These are phyloP conservation scores for Pogostemon cablin DNA, from an alignment of 257 asterid species.

Conservation along the genomic window DNA sequence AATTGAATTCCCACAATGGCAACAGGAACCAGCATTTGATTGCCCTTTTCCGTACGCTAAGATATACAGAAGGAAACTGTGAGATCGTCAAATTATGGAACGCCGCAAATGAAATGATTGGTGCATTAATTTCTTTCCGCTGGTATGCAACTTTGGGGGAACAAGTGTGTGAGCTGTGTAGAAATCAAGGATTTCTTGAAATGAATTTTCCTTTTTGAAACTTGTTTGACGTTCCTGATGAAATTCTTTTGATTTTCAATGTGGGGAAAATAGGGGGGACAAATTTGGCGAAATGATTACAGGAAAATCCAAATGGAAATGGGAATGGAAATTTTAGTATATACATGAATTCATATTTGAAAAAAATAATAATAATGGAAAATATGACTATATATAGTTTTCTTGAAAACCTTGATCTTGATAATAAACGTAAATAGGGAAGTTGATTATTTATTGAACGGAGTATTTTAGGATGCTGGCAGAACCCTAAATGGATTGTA, in stretches of 20 bases:
- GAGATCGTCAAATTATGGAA: conserved; percentile 38
- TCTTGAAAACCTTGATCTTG: neutral
- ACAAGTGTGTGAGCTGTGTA: conserved; percentile 35
- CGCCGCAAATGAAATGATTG: conserved; percentile 24
- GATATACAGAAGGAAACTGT: conserved; percentile 1
- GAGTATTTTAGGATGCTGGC: neutral
- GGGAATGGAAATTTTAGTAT: neutral
- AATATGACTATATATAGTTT: neutral
- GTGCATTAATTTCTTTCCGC: conserved; percentile 4
- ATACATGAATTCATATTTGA: too few species aligned
- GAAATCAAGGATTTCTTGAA: conserved; percentile 25
- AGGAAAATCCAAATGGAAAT: conserved; percentile 1
- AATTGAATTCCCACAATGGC: conserved; percentile 39
- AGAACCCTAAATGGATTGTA: conserved; percentile 14
- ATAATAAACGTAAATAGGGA: too few species aligned
- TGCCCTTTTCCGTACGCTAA: neutral
- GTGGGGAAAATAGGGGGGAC: conserved; percentile 31
- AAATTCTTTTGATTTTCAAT: conserved; percentile 44
- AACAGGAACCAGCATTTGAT: conserved; percentile 33
- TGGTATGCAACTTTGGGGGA: conserved; percentile 21
- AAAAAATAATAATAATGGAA: neutral
- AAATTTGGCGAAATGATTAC: conserved; percentile 38
- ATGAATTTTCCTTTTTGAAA: conserved; percentile 32
- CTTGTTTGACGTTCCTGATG: conserved; percentile 43
- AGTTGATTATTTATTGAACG: too few species aligned